Evolutionary conservation across 208 protist species (phyloP), one percentile per base, ranked within the genome.

Genomic region (Leishmania tarentolae): DNA sequence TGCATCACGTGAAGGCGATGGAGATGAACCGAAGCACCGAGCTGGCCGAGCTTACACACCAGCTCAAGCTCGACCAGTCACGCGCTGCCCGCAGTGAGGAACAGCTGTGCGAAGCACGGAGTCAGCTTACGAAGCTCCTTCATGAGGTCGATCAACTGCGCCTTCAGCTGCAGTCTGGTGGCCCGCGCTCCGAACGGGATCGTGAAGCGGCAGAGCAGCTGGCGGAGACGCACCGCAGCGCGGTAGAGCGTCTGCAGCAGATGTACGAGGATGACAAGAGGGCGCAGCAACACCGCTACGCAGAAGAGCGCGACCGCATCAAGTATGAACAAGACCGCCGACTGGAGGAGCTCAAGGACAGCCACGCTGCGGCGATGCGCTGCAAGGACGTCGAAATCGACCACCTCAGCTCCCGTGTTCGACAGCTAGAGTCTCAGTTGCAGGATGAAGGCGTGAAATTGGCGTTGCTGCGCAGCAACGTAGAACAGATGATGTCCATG

Each of bases 181-280:
- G 86, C 6, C 50, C 77, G 44, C 76, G 69, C 24, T 76, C 69
- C 35, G 86, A 81, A 71, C 66, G 75, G 57, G 83, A 73, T 63
- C 78, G 87, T n/a, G 81, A 87, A 57, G 80, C 75, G 35, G 88
- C 79, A 56, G 84, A 83, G 59, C 84, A 87, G 19, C 78, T 95
- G 31, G 83, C 76, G 37, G 84, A 90, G 69, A 87, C 87, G 59
- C 90, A 94, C 83, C 78, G 85, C 65, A 85, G 83, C 77, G 78
- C 88, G 17, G 84, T 94, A 19, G 92, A 88, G 21, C 82, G 84
- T 17, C 78, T 95, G 28, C 91, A 95, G 79, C 84, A 90, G 35
- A 79, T 88, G 66, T 94, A 92, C 89, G 94, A 97, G 31, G 92
- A 94, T 28, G 92, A 95, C 78, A 95, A 92, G 83, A 83, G 79